These are phyloP conservation scores for Daldinia concentrica DNA, from an alignment of 495 filamentous ascomycete species.

Conservation along the genomic window DNA sequence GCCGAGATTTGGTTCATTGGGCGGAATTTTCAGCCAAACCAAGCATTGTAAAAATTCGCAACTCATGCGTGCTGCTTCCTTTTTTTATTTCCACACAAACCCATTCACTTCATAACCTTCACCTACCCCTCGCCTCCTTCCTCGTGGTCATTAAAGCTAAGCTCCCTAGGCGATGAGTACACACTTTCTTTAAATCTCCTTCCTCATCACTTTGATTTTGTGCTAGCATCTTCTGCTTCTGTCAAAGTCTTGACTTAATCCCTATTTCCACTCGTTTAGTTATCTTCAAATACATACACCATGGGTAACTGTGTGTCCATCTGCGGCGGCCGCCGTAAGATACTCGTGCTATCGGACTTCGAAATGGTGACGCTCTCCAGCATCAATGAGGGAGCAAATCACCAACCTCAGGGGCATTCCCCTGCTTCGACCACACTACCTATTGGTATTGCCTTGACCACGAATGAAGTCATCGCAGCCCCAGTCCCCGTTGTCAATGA, in stretches of 20 bases:
- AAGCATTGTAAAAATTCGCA: constrained; percentile 5
- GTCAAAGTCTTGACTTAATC: neutral
- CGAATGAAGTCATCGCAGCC: neutral
- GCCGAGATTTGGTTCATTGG: neutral
- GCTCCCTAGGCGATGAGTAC: neutral
- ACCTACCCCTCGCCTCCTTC: neutral
- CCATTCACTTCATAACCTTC: neutral
- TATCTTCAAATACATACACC: neutral
- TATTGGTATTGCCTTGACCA: neutral
- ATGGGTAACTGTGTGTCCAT: constrained; percentile 25
- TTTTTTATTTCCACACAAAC: neutral
- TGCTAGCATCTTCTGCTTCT: neutral
- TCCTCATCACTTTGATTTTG: neutral
- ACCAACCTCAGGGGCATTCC: neutral
- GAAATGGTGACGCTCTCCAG: neutral
- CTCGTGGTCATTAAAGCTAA: neutral
- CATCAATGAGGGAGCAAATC: neutral
- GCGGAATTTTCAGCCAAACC: neutral
- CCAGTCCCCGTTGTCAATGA: neutral
- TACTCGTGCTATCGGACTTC: neutral
- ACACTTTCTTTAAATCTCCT: constrained; percentile 1
- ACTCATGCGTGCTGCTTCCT: neutral
- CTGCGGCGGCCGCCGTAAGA: neutral
- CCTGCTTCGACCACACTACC: neutral
- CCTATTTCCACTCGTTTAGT: neutral